Evolutionary conservation across 2,329 filamentous ascomycete species (phyloP), one percentile per base, ranked within the genome.

Genomic region (Karstenula rhodostoma): DNA sequence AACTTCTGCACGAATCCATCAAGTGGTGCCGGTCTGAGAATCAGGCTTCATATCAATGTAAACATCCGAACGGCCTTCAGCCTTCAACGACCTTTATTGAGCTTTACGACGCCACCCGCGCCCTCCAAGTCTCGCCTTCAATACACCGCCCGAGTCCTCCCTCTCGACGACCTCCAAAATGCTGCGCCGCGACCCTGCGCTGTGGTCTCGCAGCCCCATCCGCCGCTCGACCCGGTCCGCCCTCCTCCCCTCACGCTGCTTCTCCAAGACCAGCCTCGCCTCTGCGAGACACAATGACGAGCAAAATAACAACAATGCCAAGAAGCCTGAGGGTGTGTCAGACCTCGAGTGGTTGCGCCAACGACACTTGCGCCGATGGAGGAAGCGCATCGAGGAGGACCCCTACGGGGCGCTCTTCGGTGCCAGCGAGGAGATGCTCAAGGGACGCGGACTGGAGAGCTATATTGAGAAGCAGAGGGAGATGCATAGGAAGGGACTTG

Each of bases 331-430:
- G 9, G 67, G 67, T 44, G 64, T 75, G 59, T 70, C 73, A 12
- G 67, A 72, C 33, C 63, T 71, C 13, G 68, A 77, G 47, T 76
- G 74, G 73, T 57, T 70, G 42, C 73, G 73, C 47, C 44, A 72
- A 19, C 68, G 71, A 43, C 68, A 73, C 35, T 71, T 72, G 33
- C 61, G 63, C 22, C 65, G 57, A n/a, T 76, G 72, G 73, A 72
- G 66, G 59, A 67, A 62, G 61, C 60, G 65, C 27, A 52, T 82
- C 35, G 71, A 78, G 42, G 68, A 76, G 19, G 77, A 82, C 56
- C 80, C 81, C 12, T 82, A 82, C 56, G 72, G 76, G 55, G 74
- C 77, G 9, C 65, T 82, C 33, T 82, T 82, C 57, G 81, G 80
- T 2, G 77, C 77, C 2, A 77, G 75, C 47, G 71, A 78, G 56